Base-by-base conservation (phyloP, 371 early-diverging fungal genomes). In the Lichtheimia ramosa region DNA sequence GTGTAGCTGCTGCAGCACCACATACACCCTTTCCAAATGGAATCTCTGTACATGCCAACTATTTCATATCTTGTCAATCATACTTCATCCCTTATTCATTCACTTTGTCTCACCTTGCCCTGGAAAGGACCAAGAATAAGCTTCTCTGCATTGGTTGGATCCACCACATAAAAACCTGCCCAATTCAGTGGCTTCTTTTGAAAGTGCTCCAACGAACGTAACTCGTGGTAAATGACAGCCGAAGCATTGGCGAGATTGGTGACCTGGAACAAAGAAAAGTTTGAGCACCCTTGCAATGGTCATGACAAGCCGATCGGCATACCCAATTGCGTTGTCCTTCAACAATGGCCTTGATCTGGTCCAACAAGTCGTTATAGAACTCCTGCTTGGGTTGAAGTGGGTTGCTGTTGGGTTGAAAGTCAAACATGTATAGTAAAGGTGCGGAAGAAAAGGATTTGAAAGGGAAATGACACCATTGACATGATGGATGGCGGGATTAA, bases 71-170 rank as follows among this genome's bases (percentile, higher is more conserved):
- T 15, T 16, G 21, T 41, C 15, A 41, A 25, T 59, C 20, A 39
- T 1, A 24, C 23, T 8, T 21, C 56, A 16, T 43, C 39, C 49
- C 25, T 48, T 23, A 18, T 50, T n/a, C 48, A 41, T 15, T 46
- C 51, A 34, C 28, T 28, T 7, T 55, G 5, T 20, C 21, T 49
- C 55, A 89, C 82, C 57, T 90, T 90, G 53, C 96, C 96, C 66
- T 96, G 95, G 74, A 96, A 96, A 39, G 96, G 96, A 3, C 95
- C 96, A 52, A 96, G 75, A 42, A 87, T 75, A 62, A 93, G 65
- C 21, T 77, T 61, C 25, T 77, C 66, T 14, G 62, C 21, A 51
- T 75, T 70, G 43, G 75, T 70, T 27, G 80, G 76, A 59, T 90
- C 84, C 0, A 82, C 69, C 23, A 92, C 66, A 61, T 96, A 96